A percentile compares a stretch with the other conserved stretches of the same genome.
phyloP scores from a whole-genome alignment of 305 asterid genomes.

The Fraxinus velutina region DNA sequence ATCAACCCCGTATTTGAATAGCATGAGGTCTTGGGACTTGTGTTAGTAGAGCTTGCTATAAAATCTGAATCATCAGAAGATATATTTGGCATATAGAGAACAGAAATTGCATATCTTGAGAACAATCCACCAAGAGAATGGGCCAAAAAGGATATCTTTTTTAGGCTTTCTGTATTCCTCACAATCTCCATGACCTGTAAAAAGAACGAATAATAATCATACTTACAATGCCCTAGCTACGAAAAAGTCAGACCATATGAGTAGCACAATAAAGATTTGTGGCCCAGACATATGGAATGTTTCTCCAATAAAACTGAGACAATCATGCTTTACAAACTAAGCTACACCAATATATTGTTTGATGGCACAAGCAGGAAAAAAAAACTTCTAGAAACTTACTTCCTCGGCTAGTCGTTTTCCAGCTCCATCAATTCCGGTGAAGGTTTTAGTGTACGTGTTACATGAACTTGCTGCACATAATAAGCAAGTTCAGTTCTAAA shows the following conservation, averaged over 20 bases:
- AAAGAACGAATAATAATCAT: neutral
- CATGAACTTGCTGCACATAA: conserved; percentile 77
- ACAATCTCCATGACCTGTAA: conserved; percentile 73
- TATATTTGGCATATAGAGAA: conserved; percentile 46
- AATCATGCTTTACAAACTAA: conserved; percentile 4
- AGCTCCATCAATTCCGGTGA: conserved; percentile 86
- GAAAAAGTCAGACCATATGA: neutral
- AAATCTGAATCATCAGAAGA: conserved; percentile 25
- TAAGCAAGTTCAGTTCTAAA: conserved; percentile 24
- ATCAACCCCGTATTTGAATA: conserved; percentile 46
- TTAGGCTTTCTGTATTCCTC: conserved; percentile 58
- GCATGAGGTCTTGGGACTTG: conserved; percentile 28
- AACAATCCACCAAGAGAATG: conserved; percentile 98
- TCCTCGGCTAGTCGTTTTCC: conserved; percentile 96
- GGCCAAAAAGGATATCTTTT: conserved; percentile 80
- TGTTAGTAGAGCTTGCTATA: conserved; percentile 30
- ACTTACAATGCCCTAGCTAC: neutral
- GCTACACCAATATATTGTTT: neutral
- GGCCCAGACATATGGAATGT: conserved; percentile 8
- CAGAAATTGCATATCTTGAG: conserved; percentile 86
- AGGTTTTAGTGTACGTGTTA: conserved; percentile 82
- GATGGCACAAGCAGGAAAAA: neutral
- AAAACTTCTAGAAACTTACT: conserved; percentile 47
- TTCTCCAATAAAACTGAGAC: neutral
- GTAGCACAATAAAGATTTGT: conserved; percentile 8